phyloP scores from a whole-genome alignment of 768 basidiomycete species.

The Mycena chlorophos region DNA sequence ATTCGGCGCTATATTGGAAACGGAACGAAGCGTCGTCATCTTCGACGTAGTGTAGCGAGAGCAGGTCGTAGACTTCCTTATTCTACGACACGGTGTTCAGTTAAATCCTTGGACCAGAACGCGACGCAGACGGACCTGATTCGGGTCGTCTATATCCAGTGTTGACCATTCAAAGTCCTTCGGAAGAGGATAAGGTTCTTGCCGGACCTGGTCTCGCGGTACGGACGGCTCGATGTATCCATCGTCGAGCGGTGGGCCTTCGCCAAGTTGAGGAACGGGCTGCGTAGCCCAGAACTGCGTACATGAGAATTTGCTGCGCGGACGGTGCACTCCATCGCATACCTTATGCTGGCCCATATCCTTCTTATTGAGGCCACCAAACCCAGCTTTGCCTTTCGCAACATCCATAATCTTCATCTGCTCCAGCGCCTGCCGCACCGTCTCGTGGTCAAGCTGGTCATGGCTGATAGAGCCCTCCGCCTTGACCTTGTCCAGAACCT shows the following conservation, averaged over 20 bases:
- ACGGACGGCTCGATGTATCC: constrained; percentile 88
- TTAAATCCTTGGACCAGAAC: not conserved
- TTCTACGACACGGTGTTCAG: constrained; percentile 48
- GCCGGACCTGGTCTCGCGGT: constrained; percentile 74
- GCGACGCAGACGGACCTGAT: constrained; percentile 53
- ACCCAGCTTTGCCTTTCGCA: constrained; percentile 75
- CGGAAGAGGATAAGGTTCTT: constrained; percentile 85
- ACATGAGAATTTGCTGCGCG: not conserved
- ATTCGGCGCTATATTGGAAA: constrained; percentile 94
- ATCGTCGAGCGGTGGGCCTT: constrained; percentile 67
- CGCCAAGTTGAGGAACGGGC: constrained; percentile 89
- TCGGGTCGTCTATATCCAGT: constrained; percentile 74
- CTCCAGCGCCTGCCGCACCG: constrained; percentile 67
- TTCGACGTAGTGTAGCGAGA: constrained; percentile 95
- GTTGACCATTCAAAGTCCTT: constrained; percentile 91
- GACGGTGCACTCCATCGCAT: not conserved
- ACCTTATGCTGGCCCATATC: constrained; percentile 90
- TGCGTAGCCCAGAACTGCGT: constrained; percentile 94
- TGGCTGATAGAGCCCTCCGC: constrained; percentile 50
- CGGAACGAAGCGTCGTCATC: constrained; percentile 96
- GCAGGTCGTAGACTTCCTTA: constrained; percentile 87
- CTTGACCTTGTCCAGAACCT: constrained; percentile 65
- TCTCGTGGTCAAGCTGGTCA: constrained; percentile 57
- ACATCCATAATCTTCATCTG: constrained; percentile 85
- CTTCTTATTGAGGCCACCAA: constrained; percentile 76